A percentile compares a stretch with the other conserved stretches of the same genome.
phyloP scores from a whole-genome alignment of 371 early-diverging fungal species.

The Aphelidium insulamus region DNA sequence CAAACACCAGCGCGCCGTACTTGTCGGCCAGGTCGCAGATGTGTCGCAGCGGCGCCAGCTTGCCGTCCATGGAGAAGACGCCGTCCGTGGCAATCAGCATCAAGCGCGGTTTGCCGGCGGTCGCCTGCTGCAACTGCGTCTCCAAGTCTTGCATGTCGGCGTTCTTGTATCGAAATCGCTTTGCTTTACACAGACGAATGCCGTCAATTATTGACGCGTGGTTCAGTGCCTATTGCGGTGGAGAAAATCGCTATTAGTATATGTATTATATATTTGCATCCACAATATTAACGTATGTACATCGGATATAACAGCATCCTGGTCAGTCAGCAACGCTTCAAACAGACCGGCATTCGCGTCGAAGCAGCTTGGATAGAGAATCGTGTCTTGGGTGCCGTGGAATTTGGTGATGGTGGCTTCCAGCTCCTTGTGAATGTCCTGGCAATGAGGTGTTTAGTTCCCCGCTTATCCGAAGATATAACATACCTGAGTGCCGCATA shows the following conservation, averaged over 20 bases:
- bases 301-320: constrained; percentile 36
- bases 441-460: not conserved
- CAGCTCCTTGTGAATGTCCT: constrained; percentile 31
- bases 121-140: constrained; percentile 15
- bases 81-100: constrained; percentile 22
- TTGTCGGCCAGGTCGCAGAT: constrained; percentile 36
- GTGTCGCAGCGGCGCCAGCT: constrained; percentile 25
- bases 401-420: constrained; percentile 25
- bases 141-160: constrained; percentile 28
- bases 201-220: constrained; percentile 43
- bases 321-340: constrained; percentile 24
- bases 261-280: too few species aligned
- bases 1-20: constrained; percentile 29
- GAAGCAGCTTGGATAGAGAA: constrained; percentile 37
- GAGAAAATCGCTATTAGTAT: too few species aligned
- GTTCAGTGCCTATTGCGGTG: too few species aligned
- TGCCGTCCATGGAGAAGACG: constrained; percentile 41
- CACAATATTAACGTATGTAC: too few species aligned
- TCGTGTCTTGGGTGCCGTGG: constrained; percentile 27
- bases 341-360: constrained; percentile 42
- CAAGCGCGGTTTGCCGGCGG: constrained; percentile 18
- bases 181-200: constrained; percentile 32
- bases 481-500: constrained; percentile 37
- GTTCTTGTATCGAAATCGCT: constrained; percentile 28
- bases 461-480: too few species aligned